Evolutionary conservation across 495 filamentous ascomycete genomes (phyloP), one percentile per base, ranked within the genome.

Genomic region (Lophiostoma macrostomum): DNA sequence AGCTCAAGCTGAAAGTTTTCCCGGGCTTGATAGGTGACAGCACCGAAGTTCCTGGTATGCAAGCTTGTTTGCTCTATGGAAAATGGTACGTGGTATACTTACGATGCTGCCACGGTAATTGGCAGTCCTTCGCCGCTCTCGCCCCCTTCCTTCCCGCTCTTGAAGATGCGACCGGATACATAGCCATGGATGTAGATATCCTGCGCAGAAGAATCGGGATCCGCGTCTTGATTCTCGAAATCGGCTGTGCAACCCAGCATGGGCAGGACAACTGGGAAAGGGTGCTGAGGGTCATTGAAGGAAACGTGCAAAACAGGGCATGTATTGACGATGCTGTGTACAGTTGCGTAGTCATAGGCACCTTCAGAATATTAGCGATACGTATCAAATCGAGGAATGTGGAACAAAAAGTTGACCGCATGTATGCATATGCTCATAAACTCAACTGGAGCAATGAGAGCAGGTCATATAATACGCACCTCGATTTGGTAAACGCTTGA

Each of bases 111-210:
- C 12, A 58, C 28, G 2, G 55, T 58, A 13, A 58, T 53, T 1
- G 55, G 55, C 24, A 58, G 19, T n/a, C 55, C 63, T 5, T 71
- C 62, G 36, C 46, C 48, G 30, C 28, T 43, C 16, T 50, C 55
- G 13, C 22, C 49, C 28, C 5, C 14, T 12, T 3, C 47, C 23
- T 46, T 44, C 41, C 78, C 72, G 8, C 84, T 65, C 56, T 84
- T 84, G 72, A 90, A 84, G 25, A 95, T 73, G 1, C 90, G 87
- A 8, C 83, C 83, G 43, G 82, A 85, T 38, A 91, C 81, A 66
- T 94, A 91, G 58, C 88, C 88, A 65, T 96, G 90, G 3, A 96
- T 77, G 61, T 96, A 95, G 41, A 88, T 79, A 54, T 94, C 86
- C 11, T 88, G 70, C 0, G 81, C 75, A 52, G 88, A 83, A 13